These are phyloP conservation scores for Leccinum barrowsii DNA, from an alignment of 768 basidiomycete species.

Conservation along the genomic window DNA sequence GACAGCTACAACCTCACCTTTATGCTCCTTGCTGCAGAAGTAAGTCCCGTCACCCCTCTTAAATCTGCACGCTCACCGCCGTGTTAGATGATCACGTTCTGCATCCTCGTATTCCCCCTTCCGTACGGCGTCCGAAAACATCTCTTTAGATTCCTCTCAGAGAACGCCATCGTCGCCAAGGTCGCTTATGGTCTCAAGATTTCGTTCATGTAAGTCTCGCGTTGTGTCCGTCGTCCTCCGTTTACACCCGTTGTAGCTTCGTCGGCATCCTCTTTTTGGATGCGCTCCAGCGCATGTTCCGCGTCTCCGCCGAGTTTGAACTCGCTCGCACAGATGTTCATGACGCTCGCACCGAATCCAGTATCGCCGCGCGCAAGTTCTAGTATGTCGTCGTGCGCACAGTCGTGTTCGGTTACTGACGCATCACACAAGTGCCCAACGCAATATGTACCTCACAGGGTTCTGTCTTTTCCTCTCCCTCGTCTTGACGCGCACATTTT, in stretches of 20 bases:
- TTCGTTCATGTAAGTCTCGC: constrained; percentile 75
- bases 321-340: constrained; percentile 55
- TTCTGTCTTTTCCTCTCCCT: constrained; percentile 96
- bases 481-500: constrained; percentile 89
- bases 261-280: constrained; percentile 86
- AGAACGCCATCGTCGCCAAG: constrained; percentile 71
- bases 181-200: constrained; percentile 91
- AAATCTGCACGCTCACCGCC: not conserved
- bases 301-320: constrained; percentile 69
- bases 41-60: constrained; percentile 14
- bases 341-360: constrained; percentile 80
- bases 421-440: constrained; percentile 56
- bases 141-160: constrained; percentile 69
- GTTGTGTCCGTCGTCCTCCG: not conserved
- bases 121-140: constrained; percentile 69
- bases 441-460: constrained; percentile 90
- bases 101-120: constrained; percentile 79
- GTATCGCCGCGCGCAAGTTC: constrained; percentile 88
- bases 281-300: constrained; percentile 90
- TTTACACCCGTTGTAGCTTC: constrained; percentile 46
- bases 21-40: constrained; percentile 74
- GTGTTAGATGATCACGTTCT: constrained; percentile 75
- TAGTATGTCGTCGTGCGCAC: constrained; percentile 50
- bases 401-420: not conserved
- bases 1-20: constrained; percentile 77